Conservation (phyloP, 768 basidiomycete species). For the Panellus pusillus region DNA sequence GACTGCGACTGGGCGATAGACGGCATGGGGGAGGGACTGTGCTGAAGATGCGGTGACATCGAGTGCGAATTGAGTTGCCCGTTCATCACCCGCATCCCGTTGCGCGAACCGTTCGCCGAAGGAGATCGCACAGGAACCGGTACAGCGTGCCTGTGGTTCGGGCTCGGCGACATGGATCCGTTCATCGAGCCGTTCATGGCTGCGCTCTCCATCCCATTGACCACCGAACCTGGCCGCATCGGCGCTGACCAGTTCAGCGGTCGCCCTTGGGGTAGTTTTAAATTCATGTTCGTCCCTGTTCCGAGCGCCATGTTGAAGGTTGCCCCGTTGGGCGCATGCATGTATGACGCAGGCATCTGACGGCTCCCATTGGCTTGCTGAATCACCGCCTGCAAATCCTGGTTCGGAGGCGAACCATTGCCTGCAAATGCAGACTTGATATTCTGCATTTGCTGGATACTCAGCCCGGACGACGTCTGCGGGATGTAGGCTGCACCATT, state of each 20-base stretch:
- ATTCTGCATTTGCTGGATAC: constrained; percentile 58
- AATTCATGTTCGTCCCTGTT: constrained; percentile 34
- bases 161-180: constrained; percentile 36
- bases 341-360: constrained; percentile 34
- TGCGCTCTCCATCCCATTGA: constrained; percentile 17
- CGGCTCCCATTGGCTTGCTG: constrained; percentile 29
- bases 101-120: constrained; percentile 59
- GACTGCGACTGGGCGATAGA: constrained; percentile 48
- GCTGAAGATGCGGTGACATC: constrained; percentile 53
- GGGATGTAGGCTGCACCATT: constrained; percentile 37
- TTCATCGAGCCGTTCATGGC: constrained; percentile 24
- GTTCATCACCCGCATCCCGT: constrained; percentile 37
- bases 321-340: constrained; percentile 34
- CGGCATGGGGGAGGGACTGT: constrained; percentile 47
- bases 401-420: constrained; percentile 33
- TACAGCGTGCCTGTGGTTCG: constrained; percentile 36
- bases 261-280: constrained; percentile 42
- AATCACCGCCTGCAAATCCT: constrained; percentile 40
- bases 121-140: constrained; percentile 47
- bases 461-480: constrained; percentile 41
- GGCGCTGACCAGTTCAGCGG: constrained; percentile 41
- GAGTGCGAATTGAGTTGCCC: constrained; percentile 43
- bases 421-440: constrained; percentile 55
- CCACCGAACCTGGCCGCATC: constrained; percentile 28
- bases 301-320: constrained; percentile 42